These are phyloP conservation scores for Kodamaea restingae DNA, from an alignment of 805 yeast genomes.

Conservation along the genomic window DNA sequence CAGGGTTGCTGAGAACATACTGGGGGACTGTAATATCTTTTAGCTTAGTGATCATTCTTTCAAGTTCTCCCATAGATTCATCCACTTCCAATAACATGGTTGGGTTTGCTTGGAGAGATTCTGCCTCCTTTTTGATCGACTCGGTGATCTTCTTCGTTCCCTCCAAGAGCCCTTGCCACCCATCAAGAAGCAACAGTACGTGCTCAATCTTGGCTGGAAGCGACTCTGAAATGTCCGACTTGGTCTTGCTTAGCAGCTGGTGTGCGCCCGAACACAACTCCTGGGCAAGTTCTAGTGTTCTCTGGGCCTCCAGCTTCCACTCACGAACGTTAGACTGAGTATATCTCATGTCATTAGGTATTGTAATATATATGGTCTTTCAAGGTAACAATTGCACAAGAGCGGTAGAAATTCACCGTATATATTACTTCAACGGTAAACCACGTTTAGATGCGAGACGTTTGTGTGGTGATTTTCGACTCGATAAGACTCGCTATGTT, in stretches of 20 bases:
- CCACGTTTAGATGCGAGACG: too few relatives aligned
- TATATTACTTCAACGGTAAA: too few relatives aligned
- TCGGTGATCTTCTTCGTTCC: constrained; percentile 14
- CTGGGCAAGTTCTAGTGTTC: constrained; percentile 28
- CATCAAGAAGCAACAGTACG: constrained; percentile 13
- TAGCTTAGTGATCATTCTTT: constrained; percentile 1
- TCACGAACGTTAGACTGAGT: constrained; percentile 5
- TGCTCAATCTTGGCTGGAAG: constrained; percentile 23
- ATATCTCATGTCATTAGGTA: constrained; percentile 3
- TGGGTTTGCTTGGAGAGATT: background rate
- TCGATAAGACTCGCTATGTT: too few relatives aligned
- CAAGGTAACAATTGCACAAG: background rate
- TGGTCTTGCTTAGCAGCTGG: constrained; percentile 22
- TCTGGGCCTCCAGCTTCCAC: constrained; percentile 31
- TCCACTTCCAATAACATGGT: background rate
- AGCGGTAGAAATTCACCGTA: too few relatives aligned
- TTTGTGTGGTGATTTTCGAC: too few relatives aligned
- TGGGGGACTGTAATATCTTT: constrained; percentile 3
- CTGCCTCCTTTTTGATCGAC: constrained; percentile 10
- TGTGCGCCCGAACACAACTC: constrained; percentile 33
- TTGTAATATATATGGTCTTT: background rate
- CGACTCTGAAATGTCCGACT: constrained; percentile 18
- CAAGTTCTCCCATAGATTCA: constrained; percentile 5
- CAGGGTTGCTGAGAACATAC: constrained; percentile 3
- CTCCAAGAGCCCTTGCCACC: constrained; percentile 16